A percentile compares a stretch with the other conserved stretches of the same genome.
Conservation (phyloP, 768 basidiomycete species). For the Tricholoma flavovirens region DNA sequence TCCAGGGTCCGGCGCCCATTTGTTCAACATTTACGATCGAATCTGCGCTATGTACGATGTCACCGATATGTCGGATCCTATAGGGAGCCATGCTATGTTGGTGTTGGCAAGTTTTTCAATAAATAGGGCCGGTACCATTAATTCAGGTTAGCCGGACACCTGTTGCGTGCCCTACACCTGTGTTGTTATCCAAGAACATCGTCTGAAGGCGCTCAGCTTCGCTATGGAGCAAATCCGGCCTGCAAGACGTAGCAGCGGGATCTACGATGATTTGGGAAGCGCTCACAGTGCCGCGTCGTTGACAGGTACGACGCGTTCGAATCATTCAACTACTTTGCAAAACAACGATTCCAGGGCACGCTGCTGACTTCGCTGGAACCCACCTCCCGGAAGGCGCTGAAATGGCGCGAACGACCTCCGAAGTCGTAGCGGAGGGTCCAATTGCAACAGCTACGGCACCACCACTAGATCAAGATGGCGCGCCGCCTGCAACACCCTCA, state of each 20-base stretch:
- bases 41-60: neutral
- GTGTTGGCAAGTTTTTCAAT: constrained; percentile 4
- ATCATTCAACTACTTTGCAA: neutral
- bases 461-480: constrained; percentile 12
- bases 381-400: constrained; percentile 20
- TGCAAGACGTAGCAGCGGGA: constrained; percentile 29
- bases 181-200: constrained; percentile 8
- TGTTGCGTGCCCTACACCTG: constrained; percentile 9
- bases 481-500: constrained; percentile 14
- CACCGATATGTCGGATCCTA: constrained; percentile 7
- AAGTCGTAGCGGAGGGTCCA: constrained; percentile 8
- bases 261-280: constrained; percentile 27
- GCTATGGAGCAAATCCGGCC: constrained; percentile 30
- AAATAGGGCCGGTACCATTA: constrained; percentile 8
- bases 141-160: constrained; percentile 1
- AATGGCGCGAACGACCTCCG: constrained; percentile 19
- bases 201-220: constrained; percentile 6
- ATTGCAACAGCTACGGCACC: constrained; percentile 13
- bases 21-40: neutral
- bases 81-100: constrained; percentile 5
- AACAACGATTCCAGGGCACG: constrained; percentile 25
- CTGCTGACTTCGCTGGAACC: constrained; percentile 26
- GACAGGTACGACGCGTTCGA: constrained; percentile 21
- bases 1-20: neutral
- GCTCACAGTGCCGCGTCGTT: constrained; percentile 27